Evolutionary conservation across 345 rosid genomes (phyloP).

Genomic region (Lepidium didymum): DNA sequence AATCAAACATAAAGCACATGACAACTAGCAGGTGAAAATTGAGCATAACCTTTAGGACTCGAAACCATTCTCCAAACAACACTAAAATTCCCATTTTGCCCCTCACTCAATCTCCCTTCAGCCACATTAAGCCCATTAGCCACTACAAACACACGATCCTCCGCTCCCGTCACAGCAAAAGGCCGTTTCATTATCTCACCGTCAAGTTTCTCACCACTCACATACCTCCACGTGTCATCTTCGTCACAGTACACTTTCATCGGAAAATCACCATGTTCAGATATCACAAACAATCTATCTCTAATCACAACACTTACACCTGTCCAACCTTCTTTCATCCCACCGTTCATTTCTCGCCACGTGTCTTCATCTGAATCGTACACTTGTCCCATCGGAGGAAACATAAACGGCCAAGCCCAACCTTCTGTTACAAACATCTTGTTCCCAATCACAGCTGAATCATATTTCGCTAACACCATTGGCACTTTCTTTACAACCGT

Average conservation of each 20-base stretch:
- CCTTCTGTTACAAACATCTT: conserved; percentile 63
- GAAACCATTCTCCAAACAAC: conserved; percentile 44
- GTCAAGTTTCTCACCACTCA: conserved; percentile 51
- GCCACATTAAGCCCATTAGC: conserved; percentile 49
- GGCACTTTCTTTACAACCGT: conserved; percentile 11
- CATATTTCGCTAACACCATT: conserved; percentile 46
- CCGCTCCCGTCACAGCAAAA: conserved; percentile 40
- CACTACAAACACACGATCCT: conserved; percentile 48
- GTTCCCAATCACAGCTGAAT: conserved; percentile 51
- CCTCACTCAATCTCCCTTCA: conserved; percentile 34
- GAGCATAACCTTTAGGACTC: conserved; percentile 33
- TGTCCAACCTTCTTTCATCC: conserved; percentile 76
- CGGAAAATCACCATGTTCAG: conserved; percentile 61
- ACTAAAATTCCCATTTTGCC: conserved; percentile 22
- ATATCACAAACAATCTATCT: conserved; percentile 42
- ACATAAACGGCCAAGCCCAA: conserved; percentile 77
- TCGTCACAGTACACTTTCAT: conserved; percentile 49
- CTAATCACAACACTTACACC: conserved; percentile 43
- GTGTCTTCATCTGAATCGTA: conserved; percentile 40
- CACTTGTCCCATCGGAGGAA: conserved; percentile 50
- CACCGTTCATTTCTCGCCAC: conserved; percentile 58
- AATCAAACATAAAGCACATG: conserved; percentile 50
- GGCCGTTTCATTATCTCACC: conserved; percentile 44
- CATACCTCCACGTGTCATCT: conserved; percentile 46
- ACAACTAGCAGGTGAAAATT: conserved; percentile 48